Conservation (phyloP, 163 green algal species). For the Volvox carteri region DNA sequence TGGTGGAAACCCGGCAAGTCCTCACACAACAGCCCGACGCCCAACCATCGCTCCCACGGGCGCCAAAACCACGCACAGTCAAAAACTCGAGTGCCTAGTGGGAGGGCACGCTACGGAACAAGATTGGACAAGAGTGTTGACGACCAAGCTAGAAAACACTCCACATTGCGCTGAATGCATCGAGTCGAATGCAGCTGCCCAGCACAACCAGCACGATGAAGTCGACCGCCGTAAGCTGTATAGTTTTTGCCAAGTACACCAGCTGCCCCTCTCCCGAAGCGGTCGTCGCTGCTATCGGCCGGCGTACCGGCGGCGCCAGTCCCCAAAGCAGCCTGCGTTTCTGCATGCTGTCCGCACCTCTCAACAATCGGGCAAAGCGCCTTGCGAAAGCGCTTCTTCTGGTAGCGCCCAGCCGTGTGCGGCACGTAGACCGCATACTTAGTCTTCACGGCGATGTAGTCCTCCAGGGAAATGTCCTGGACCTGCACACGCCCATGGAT, state of each 20-base stretch:
- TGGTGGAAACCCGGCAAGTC: no score
- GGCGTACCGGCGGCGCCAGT: slow-evolving; percentile 12
- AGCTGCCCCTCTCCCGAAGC: background rate
- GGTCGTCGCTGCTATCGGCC: background rate
- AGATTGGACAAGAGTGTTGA: no score
- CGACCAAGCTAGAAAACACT: no score
- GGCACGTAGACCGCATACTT: slow-evolving; percentile 97
- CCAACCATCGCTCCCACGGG: no score
- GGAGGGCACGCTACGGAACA: no score
- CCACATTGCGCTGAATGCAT: no score
- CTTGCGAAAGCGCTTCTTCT: slow-evolving; percentile 99
- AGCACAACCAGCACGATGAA: no score
- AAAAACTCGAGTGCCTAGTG: no score
- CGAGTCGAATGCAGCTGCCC: no score
- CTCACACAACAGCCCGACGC: no score
- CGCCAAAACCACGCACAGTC: no score
- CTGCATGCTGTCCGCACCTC: slow-evolving; percentile 72
- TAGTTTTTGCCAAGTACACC: background rate
- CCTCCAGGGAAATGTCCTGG: slow-evolving; percentile 97
- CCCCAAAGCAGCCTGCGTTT: background rate
- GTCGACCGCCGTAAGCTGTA: background rate
- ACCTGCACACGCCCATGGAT: slow-evolving; percentile 79
- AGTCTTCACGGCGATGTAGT: slow-evolving; percentile 99
- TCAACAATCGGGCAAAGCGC: slow-evolving; percentile 99
- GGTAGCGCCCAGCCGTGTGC: slow-evolving; percentile 98